Base-by-base conservation (phyloP, 129 eudicot genomes). In the Flaveria bidentis region DNA sequence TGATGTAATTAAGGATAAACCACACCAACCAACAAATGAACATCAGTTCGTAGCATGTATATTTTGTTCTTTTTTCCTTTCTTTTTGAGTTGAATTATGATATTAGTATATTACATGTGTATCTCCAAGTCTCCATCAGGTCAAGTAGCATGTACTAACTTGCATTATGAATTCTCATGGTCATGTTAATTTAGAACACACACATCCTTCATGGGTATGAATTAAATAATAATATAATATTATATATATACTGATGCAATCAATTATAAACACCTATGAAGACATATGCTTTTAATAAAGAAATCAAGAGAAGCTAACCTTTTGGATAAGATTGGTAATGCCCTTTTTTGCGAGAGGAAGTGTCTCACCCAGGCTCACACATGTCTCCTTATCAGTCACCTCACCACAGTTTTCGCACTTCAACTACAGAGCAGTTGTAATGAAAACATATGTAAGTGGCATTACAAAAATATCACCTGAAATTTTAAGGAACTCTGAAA, bases 361-460 rank as follows among this genome's bases (percentile, higher is more conserved):
- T 1, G 78, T 73, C 76, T 92, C 96, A 16, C 85, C 80, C 88
- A 94, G 85, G 74, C 87, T 85, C 66, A 94, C 83, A 74, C 91
- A 82, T 53, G 85, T 82, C 82, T 82, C 85, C 67, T 82, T 82
- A 69, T 77, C 82, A 9, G 82, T 82, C 71, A 77, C 85, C 82
- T 82, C 85, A 16, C 82, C 85, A 55, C 82, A 82, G 78, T 65
- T 76, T 45, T 76, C 85, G 44, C 85, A 82, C 69, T 82, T 82
- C 64, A 76, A 55, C 85, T 82, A 33, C 73, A 71, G 44, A 73
- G 25, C 68, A 80, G 64, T 55, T 45, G 64, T 50, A 62, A 75
- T 26, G 22, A 62, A 2, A 50, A 45, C 17, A 75, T n/a, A 63
- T 11, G 13, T 75, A 33, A 63, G 71, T 26, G 49, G 12, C 33